These are phyloP conservation scores for Achaetomium macrosporum DNA, from an alignment of 2,329 filamentous ascomycete genomes.

Conservation along the genomic window DNA sequence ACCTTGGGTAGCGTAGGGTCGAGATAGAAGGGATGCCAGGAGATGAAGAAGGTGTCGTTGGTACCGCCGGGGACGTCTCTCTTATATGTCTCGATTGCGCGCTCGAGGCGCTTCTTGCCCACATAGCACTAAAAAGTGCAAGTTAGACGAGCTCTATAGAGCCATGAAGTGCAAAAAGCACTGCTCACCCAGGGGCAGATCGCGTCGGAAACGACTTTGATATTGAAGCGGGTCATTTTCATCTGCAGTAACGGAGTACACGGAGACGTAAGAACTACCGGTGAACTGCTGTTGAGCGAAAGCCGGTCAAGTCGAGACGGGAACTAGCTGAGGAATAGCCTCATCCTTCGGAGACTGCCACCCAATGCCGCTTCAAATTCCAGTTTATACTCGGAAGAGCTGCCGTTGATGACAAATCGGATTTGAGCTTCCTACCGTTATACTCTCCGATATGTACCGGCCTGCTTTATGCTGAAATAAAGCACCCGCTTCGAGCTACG, in stretches of 20 bases:
- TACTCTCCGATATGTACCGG: not conserved
- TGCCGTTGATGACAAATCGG: slow-evolving; percentile 7
- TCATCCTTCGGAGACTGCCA: not conserved
- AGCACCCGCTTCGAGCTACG: not conserved
- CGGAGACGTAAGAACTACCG: too few relatives aligned
- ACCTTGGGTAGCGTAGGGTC: slow-evolving; percentile 54
- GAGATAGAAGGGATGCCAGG: slow-evolving; percentile 77
- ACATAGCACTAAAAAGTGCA: slow-evolving; percentile 60
- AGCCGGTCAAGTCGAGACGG: too few relatives aligned
- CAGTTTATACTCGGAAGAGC: not conserved
- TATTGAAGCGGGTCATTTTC: slow-evolving; percentile 66
- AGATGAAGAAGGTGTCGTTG: slow-evolving; percentile 64
- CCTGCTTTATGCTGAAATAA: not conserved
- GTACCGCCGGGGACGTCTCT: slow-evolving; percentile 51
- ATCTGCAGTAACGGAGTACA: not conserved
- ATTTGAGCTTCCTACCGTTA: not conserved
- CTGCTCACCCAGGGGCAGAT: slow-evolving; percentile 59
- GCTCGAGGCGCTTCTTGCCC: slow-evolving; percentile 68
- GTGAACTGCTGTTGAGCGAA: not conserved
- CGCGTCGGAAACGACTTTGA: slow-evolving; percentile 74
- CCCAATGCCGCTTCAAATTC: too few relatives aligned
- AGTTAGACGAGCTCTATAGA: not conserved
- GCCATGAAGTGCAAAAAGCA: not conserved
- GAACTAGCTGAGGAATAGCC: not conserved
- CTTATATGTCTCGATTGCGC: slow-evolving; percentile 63